Conservation (phyloP, 345 rosid species). For the Litchi chinensis region DNA sequence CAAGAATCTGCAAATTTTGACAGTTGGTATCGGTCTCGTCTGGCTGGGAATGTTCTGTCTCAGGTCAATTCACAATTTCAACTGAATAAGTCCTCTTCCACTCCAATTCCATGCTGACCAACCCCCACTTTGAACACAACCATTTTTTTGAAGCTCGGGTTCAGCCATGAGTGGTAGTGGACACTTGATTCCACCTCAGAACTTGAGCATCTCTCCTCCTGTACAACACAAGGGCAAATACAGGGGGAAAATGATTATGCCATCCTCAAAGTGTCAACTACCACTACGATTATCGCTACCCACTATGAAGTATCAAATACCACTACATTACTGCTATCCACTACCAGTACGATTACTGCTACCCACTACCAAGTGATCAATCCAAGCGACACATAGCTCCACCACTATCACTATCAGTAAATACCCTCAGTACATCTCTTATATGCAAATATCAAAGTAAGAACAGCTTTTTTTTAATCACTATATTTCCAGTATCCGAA, state of each 20-base stretch:
- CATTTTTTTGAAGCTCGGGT: constrained; percentile 46
- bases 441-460: constrained; percentile 35
- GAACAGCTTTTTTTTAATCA: constrained; percentile 25
- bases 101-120: constrained; percentile 42
- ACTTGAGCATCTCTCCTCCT: constrained; percentile 63
- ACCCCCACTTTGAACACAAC: constrained; percentile 38
- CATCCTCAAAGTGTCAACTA: constrained; percentile 60
- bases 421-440: constrained; percentile 36
- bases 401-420: constrained; percentile 32
- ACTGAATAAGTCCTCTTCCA: constrained; percentile 43
- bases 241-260: constrained; percentile 74
- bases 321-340: constrained; percentile 63
- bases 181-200: constrained; percentile 53
- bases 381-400: constrained; percentile 47
- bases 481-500: constrained; percentile 20
- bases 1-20: constrained; percentile 39
- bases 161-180: constrained; percentile 57
- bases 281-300: constrained; percentile 64
- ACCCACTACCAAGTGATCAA: constrained; percentile 45
- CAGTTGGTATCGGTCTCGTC: constrained; percentile 18
- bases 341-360: constrained; percentile 56
- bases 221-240: constrained; percentile 73
- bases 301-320: constrained; percentile 46
- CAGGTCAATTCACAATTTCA: constrained; percentile 40
- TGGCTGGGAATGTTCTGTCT: constrained; percentile 32